phyloP scores from a whole-genome alignment of 495 filamentous ascomycete genomes.

The Aspergillus ostianus region DNA sequence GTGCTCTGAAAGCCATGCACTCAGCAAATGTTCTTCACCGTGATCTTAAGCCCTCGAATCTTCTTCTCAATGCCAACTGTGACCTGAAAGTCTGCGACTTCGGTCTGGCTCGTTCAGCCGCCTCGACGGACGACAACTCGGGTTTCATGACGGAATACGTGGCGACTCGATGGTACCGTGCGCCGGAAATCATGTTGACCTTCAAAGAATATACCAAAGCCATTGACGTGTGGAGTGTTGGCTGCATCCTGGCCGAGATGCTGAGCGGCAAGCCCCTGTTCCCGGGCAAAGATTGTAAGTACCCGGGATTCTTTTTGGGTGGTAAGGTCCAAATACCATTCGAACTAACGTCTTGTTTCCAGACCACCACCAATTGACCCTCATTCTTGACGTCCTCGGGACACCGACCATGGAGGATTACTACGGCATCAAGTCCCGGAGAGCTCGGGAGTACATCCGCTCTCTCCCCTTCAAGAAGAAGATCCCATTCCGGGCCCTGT shows the following conservation, averaged over 20 bases:
- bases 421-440: conserved; percentile 98
- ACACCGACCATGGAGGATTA: conserved; percentile 99
- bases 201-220: conserved; percentile 99
- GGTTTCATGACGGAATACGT: conserved; percentile 99
- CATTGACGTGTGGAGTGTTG: conserved; percentile 99
- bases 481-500: conserved; percentile 94
- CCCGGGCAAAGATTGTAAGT: conserved; percentile 97
- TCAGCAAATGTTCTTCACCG: conserved; percentile 97
- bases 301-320: background rate
- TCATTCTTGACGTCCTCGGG: conserved; percentile 96
- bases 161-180: conserved; percentile 97
- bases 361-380: conserved; percentile 98
- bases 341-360: conserved; percentile 10
- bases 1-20: conserved; percentile 98
- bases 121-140: conserved; percentile 95
- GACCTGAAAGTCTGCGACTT: conserved; percentile 99
- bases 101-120: conserved; percentile 88
- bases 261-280: conserved; percentile 97
- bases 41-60: conserved; percentile 95
- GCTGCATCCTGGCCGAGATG: conserved; percentile 99
- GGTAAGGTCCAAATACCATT: background rate
- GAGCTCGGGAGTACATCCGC: conserved; percentile 97
- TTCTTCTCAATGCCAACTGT: conserved; percentile 97
- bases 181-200: conserved; percentile 99
- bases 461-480: conserved; percentile 99